Evolutionary conservation across 768 basidiomycete species (phyloP), one percentile per base, ranked within the genome.

Genomic region (Pleurotus eryngii): DNA sequence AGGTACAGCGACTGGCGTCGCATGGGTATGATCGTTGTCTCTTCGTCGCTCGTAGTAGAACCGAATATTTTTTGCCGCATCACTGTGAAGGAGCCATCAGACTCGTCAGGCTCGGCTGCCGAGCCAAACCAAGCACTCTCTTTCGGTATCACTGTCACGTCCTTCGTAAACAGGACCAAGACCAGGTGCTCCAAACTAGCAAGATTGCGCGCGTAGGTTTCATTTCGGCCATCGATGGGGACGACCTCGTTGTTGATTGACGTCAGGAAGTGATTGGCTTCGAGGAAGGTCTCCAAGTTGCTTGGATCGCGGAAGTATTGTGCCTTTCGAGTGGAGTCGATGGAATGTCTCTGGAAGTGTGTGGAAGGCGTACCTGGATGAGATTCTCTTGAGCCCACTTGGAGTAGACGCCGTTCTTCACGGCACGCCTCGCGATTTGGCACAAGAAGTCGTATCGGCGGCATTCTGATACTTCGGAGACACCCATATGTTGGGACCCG

Each of bases 81-180:
- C 22, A 20, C 20, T 53, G 56, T 18, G n/a, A 35, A 5, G 40
- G 58, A 26, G 49, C 51, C 30, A 46, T 59, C 39, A 56, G 55
- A 59, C 6, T 72, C 72, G 15, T 78, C 75, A 17, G 74, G 70
- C 20, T 69, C 72, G 1, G 76, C 76, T 63, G 88, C 87, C 3
- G 88, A 86, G 5, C 89, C 91, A 70, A 95, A 94, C 92, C 91
- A 93, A 9, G 89, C 74, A 63, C 83, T 90, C 70, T 93, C 91
- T 69, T 90, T 91, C 0, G 92, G 92, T 17, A 92, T 77, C 20
- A 90, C 87, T 3, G 89, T 92, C 67, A 78, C 76, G 67, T 94
- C 92, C 57, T 84, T 69, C 1, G 81, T 74, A 68, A 94, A 94
- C 43, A 89, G 67, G 24, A 91, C 80, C 38, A 95, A 84, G 24